Conservation (phyloP, 2,329 filamentous ascomycete species). For the Pseudophaeomoniella oleicola region DNA sequence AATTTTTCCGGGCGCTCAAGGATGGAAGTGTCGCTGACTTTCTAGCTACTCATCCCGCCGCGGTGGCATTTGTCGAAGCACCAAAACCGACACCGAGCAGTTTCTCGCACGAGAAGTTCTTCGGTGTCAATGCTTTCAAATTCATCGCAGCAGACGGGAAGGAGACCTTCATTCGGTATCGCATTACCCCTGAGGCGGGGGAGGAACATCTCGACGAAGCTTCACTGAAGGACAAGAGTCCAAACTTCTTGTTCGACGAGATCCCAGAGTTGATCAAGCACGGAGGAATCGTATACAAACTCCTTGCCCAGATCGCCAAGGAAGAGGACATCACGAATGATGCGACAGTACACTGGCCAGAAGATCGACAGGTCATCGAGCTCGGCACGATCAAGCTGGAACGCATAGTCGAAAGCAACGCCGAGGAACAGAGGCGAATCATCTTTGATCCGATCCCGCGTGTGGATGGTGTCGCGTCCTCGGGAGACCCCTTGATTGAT, state of each 20-base stretch:
- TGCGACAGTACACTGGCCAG: constrained; percentile 38
- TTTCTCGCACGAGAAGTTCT: constrained; percentile 34
- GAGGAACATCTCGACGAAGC: constrained; percentile 23
- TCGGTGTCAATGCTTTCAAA: constrained; percentile 21
- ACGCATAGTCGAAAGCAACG: constrained; percentile 21
- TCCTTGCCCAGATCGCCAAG: constrained; percentile 36
- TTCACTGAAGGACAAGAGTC: constrained; percentile 21
- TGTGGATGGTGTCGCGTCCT: constrained; percentile 36
- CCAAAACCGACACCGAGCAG: constrained; percentile 36
- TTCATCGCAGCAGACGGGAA: constrained; percentile 24
- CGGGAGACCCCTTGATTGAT: constrained; percentile 41
- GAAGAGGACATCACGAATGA: constrained; percentile 33
- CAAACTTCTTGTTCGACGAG: constrained; percentile 36
- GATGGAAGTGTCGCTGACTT: constrained; percentile 20
- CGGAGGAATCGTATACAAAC: constrained; percentile 28
- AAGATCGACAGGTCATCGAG: constrained; percentile 33
- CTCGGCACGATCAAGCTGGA: constrained; percentile 35
- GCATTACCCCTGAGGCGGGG: constrained; percentile 31
- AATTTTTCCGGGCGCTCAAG: constrained; percentile 29
- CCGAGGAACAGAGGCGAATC: constrained; percentile 32
- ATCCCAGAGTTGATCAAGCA: constrained; percentile 21
- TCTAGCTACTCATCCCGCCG: constrained; percentile 30
- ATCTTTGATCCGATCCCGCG: constrained; percentile 46
- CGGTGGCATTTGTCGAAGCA: constrained; percentile 31
- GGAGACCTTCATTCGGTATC: constrained; percentile 33